A percentile compares a stretch with the other conserved stretches of the same genome.
Evolutionary conservation across 768 basidiomycete species (phyloP).

Genomic region (Naganishia onofrii): DNA sequence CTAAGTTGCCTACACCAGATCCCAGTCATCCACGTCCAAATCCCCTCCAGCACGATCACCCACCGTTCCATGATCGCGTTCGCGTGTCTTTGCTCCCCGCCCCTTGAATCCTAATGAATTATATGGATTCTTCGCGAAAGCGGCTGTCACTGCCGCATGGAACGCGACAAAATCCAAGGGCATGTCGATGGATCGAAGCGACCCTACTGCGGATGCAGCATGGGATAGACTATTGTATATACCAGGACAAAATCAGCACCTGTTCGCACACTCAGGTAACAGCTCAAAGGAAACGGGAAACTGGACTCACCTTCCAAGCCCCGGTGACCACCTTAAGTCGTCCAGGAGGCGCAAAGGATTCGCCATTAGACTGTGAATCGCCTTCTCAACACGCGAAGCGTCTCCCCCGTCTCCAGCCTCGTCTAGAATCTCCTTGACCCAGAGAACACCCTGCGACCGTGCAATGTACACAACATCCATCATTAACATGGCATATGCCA

Average conservation of each 20-base stretch:
- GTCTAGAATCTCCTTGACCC: neutral
- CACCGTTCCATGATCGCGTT: neutral
- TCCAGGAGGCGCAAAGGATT: conserved; percentile 22
- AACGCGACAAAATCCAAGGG: conserved; percentile 1
- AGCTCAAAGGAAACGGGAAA: neutral
- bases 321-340: conserved; percentile 3
- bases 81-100: neutral
- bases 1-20: conserved; percentile 17
- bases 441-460: conserved; percentile 21
- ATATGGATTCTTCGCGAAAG: conserved; percentile 13
- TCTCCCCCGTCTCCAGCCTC: neutral
- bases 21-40: conserved; percentile 27
- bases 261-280: neutral
- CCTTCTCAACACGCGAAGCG: neutral
- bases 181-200: conserved; percentile 5
- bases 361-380: neutral
- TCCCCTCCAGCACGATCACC: conserved; percentile 1
- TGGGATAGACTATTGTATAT: neutral
- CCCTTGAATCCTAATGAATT: neutral
- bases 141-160: neutral
- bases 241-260: neutral
- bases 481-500: conserved; percentile 27
- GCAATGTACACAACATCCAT: conserved; percentile 24
- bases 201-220: neutral
- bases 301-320: conserved; percentile 17